Evolutionary conservation across 177 flowering plant genomes (phyloP), one percentile per base, ranked within the genome.

Genomic region (Telopea speciosissima): DNA sequence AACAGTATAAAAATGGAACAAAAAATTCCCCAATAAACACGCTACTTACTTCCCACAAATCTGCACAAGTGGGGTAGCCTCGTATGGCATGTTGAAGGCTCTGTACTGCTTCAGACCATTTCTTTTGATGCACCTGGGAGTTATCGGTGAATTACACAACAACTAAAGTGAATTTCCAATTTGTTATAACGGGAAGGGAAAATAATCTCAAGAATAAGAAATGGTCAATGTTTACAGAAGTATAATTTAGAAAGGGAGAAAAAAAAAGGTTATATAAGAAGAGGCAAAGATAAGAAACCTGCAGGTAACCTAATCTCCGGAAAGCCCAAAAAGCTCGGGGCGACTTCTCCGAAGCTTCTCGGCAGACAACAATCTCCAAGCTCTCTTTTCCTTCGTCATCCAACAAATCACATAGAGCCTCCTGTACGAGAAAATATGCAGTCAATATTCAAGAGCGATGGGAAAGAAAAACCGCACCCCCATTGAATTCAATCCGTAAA

Each of bases 291-390:
- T 63, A 49, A 19, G 40, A 17, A 66, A 93, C 94, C 92, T 77
- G 93, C 76, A 91, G 77, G 74, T 75, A 91, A 36, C 99, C 98
- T 81, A 91, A 63, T 79, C 96, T 81, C 63, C 89, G 79, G 49
- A 86, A 89, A 65, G 99, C 98, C 99, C 99, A 95, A 74, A 91
- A 92, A 17, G 99, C 97, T 78, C 86, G 85, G 4, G 97, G 91
- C 1, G 99, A 96, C 82, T 81, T 89, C 54, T 74, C 77, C 0
- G 87, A 86, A 67, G 97, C 96, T 60, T 89, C 97, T 7, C 72
- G 74, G 74, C 99, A 96, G 5, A 86, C 75, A 9, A 88, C 77
- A 74, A 84, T 28, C 80, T 87, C 90, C 84, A 93, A 79, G 74
- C 78, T 85, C 78, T 85, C 88, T 79, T 90, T 93, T 12, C 99